A percentile compares a stretch with the other conserved stretches of the same genome.
Conservation (phyloP, 495 filamentous ascomycete genomes). For the Penicillium crystallinum region DNA sequence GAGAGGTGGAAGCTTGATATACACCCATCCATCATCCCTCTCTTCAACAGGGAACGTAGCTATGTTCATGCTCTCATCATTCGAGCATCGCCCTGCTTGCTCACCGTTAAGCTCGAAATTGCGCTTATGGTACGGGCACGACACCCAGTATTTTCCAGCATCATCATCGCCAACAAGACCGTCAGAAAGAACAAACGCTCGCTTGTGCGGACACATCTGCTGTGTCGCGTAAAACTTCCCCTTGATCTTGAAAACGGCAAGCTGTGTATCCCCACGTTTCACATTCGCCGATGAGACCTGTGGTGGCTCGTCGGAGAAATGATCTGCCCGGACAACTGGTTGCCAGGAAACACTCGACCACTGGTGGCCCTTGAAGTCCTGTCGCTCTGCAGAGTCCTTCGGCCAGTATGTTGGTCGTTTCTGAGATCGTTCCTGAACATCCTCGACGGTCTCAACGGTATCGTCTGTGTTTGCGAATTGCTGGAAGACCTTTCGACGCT, state of each 20-base stretch:
- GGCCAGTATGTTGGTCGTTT: constrained; percentile 80
- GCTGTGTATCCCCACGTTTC: constrained; percentile 87
- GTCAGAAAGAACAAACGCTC: constrained; percentile 84
- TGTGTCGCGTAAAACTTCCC: constrained; percentile 86
- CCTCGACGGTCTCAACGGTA: constrained; percentile 62
- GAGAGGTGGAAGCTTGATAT: constrained; percentile 78
- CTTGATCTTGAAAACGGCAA: constrained; percentile 83
- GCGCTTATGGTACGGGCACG: constrained; percentile 88
- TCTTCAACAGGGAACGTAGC: constrained; percentile 83
- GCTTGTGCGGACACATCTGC: constrained; percentile 98
- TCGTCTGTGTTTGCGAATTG: constrained; percentile 89
- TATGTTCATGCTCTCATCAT: constrained; percentile 72
- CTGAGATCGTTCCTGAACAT: constrained; percentile 70
- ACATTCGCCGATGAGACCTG: constrained; percentile 64
- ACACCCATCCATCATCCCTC: constrained; percentile 74
- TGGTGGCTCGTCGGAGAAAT: constrained; percentile 66
- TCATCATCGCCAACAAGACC: constrained; percentile 78
- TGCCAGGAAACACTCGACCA: constrained; percentile 82
- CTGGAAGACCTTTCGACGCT: constrained; percentile 64
- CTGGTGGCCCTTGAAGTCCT: constrained; percentile 66
- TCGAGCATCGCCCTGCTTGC: constrained; percentile 67
- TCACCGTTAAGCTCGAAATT: constrained; percentile 76
- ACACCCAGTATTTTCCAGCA: constrained; percentile 67
- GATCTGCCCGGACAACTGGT: constrained; percentile 66
- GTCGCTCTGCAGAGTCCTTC: constrained; percentile 54